phyloP scores from a whole-genome alignment of 192 early-diverging fungal genomes.

The Cetraspora pellucida region DNA sequence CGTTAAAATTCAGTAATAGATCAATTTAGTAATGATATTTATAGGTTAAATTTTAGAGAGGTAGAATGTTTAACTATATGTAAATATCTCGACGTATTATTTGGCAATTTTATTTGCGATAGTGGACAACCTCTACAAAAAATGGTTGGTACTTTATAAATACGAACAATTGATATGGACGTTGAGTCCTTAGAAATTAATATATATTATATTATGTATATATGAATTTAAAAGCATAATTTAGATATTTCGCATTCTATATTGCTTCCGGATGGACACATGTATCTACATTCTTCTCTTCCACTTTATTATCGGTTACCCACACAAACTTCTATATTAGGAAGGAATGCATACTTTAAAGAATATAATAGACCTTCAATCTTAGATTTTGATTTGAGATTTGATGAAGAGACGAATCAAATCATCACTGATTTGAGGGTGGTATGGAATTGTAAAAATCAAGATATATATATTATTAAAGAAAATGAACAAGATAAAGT shows the following conservation, averaged over 20 bases:
- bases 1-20: background rate
- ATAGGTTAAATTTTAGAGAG: background rate
- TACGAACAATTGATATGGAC: background rate
- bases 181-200: background rate
- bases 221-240: background rate
- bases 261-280: background rate
- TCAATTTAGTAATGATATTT: background rate
- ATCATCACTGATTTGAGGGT: background rate
- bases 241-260: conserved; percentile 2
- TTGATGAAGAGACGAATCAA: background rate
- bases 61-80: background rate
- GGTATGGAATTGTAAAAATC: conserved; percentile 12
- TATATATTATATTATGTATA: too few relatives aligned
- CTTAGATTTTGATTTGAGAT: conserved; percentile 5
- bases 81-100: conserved; percentile 1
- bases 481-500: conserved; percentile 3
- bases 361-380: background rate
- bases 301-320: background rate
- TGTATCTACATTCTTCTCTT: background rate
- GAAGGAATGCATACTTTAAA: background rate
- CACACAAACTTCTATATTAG: background rate
- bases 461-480: conserved; percentile 12
- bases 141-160: background rate
- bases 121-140: background rate
- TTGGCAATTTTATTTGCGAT: background rate